Evolutionary conservation across 2,329 filamentous ascomycete species (phyloP).

Genomic region (Ceratocystis lukuohia): DNA sequence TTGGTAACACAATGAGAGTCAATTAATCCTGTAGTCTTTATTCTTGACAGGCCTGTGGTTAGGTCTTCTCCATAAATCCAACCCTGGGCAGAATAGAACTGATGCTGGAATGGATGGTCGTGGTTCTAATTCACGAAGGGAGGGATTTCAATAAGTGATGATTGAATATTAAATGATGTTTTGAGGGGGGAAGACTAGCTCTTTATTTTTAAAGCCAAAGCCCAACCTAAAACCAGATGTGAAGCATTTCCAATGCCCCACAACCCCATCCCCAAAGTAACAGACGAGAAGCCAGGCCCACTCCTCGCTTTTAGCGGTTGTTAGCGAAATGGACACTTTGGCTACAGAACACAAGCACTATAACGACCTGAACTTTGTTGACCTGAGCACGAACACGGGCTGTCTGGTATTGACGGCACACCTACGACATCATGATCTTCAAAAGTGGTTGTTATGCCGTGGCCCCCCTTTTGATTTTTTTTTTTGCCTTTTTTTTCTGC

Average conservation of each 20-base stretch:
- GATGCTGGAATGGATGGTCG: background rate
- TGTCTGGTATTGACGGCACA: background rate
- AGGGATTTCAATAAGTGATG: background rate
- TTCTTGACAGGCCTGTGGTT: background rate
- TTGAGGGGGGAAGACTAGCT: background rate
- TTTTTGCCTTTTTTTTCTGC: too few species aligned
- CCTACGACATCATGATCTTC: background rate
- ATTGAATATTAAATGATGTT: background rate
- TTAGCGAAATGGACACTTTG: background rate
- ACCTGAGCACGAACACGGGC: background rate
- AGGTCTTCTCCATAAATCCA: too few species aligned
- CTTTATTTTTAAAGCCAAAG: background rate
- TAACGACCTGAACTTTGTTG: background rate
- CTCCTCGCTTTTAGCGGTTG: too few species aligned
- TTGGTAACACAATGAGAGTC: background rate
- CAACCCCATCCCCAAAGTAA: too few species aligned
- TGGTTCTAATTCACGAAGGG: background rate
- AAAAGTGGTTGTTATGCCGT: background rate
- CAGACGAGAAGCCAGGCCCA: too few species aligned
- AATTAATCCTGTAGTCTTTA: background rate
- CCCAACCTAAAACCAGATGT: too few species aligned
- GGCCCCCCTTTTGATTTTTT: too few species aligned
- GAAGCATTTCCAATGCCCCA: too few species aligned
- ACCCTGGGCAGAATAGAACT: background rate
- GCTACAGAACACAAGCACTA: constrained; percentile 5